These are phyloP conservation scores for Coffea canephora DNA, from an alignment of 257 asterid genomes.

Conservation along the genomic window DNA sequence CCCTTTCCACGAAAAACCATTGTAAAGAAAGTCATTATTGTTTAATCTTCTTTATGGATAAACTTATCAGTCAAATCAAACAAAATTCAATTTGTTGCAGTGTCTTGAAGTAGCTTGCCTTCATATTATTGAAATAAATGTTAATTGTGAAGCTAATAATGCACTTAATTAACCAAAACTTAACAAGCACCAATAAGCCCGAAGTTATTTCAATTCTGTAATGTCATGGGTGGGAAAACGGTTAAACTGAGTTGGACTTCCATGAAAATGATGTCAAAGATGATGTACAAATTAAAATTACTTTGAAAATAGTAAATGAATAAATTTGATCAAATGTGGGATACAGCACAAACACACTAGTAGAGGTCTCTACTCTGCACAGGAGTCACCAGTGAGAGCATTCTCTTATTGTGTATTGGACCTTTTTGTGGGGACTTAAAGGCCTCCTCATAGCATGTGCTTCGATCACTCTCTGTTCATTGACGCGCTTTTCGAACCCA, in stretches of 20 bases:
- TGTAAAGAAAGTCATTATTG: not conserved
- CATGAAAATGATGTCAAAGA: constrained; percentile 9
- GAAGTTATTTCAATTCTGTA: not conserved
- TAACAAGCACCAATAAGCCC: not conserved
- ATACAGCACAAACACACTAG: constrained; percentile 71
- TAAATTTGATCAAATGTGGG: constrained; percentile 43
- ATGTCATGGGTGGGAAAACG: constrained; percentile 15
- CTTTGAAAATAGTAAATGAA: not conserved
- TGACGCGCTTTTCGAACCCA: constrained; percentile 34
- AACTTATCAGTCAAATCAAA: not conserved
- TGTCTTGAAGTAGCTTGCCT: not conserved
- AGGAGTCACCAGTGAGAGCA: constrained; percentile 2
- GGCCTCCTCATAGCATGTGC: constrained; percentile 23
- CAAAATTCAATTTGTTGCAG: not conserved
- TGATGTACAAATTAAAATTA: not conserved
- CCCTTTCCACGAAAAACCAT: not conserved
- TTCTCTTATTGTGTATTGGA: constrained; percentile 32
- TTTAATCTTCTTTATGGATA: not conserved
- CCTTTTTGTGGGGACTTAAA: constrained; percentile 54
- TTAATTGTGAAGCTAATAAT: not conserved
- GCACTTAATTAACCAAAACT: not conserved
- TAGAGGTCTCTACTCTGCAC: not conserved
- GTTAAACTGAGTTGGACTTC: constrained; percentile 13
- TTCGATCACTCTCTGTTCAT: constrained; percentile 21
- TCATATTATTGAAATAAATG: not conserved